phyloP scores from a whole-genome alignment of 2,329 filamentous ascomycete species.

The Aspergillus melleus region DNA sequence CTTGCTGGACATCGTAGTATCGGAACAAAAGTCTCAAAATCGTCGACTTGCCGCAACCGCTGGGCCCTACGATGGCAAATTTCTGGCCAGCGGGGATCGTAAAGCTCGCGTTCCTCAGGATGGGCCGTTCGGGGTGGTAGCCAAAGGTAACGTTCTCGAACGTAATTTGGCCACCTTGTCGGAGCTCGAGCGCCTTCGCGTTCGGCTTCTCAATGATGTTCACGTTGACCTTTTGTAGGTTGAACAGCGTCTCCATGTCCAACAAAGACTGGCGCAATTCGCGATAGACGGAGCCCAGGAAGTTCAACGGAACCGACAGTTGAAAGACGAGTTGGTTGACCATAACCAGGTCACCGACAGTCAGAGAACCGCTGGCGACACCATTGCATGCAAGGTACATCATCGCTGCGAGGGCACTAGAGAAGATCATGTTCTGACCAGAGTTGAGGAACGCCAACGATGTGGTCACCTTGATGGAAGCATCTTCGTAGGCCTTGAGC shows the following conservation, averaged over 20 bases:
- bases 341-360: constrained; percentile 96
- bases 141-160: constrained; percentile 96
- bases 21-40: constrained; percentile 88
- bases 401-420: constrained; percentile 88
- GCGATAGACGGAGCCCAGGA: constrained; percentile 95
- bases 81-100: constrained; percentile 96
- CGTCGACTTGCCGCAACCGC: constrained; percentile 94
- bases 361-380: constrained; percentile 76
- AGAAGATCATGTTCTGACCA: constrained; percentile 97
- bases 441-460: constrained; percentile 90
- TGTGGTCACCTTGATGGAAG: constrained; percentile 94
- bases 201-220: constrained; percentile 74
- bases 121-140: constrained; percentile 82
- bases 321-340: constrained; percentile 99
- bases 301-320: constrained; percentile 93
- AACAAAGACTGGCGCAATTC: constrained; percentile 91
- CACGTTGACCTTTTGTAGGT: constrained; percentile 93
- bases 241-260: constrained; percentile 99
- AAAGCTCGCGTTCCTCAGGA: constrained; percentile 78
- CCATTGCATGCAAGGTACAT: constrained; percentile 96
- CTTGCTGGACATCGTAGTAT: constrained; percentile 84
- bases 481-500: constrained; percentile 81
- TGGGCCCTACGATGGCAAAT: constrained; percentile 91
- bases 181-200: constrained; percentile 71
- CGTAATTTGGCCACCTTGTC: constrained; percentile 79